Percentiles rank a stretch among this genome's conserved stretches.
Conservation (phyloP, 2,329 filamentous ascomycete species). For the Ascochyta clinopodiicola region DNA sequence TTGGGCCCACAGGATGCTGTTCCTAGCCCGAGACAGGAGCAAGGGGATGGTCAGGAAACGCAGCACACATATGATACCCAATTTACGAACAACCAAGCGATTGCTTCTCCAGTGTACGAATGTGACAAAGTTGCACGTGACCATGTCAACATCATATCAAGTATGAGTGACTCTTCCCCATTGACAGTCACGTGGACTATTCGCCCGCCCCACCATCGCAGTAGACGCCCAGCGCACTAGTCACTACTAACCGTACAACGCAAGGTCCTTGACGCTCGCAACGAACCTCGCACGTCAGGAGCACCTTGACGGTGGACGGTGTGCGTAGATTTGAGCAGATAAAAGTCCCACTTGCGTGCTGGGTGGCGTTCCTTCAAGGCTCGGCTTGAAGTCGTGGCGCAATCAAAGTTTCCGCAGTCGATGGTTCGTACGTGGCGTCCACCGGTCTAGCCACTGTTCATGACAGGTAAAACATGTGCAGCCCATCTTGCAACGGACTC, state of each 20-base stretch:
- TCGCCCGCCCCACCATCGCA: too few relatives aligned
- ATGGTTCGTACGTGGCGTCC: background rate
- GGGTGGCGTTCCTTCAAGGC: constrained; percentile 6
- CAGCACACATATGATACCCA: constrained; percentile 10
- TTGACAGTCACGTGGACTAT: too few relatives aligned
- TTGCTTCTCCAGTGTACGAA: background rate
- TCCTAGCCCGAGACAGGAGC: constrained; percentile 14
- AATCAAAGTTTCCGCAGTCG: background rate
- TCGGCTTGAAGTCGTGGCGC: background rate
- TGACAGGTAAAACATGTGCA: constrained; percentile 18
- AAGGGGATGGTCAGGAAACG: background rate
- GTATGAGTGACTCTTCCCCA: too few relatives aligned
- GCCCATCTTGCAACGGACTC: constrained; percentile 18
- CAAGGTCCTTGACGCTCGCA: background rate
- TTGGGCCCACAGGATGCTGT: constrained; percentile 41
- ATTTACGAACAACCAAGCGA: background rate
- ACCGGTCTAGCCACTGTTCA: background rate
- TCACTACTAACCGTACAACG: too few relatives aligned
- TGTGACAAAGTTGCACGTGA: too few relatives aligned
- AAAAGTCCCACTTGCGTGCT: background rate
- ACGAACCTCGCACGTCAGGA: background rate
- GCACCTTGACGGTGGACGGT: background rate
- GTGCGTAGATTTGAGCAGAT: constrained; percentile 13
- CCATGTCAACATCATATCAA: background rate
- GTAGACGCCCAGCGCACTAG: too few relatives aligned